Evolutionary conservation across 164 flowering plant species (phyloP).

Genomic region (Chimonanthus salicifolius): DNA sequence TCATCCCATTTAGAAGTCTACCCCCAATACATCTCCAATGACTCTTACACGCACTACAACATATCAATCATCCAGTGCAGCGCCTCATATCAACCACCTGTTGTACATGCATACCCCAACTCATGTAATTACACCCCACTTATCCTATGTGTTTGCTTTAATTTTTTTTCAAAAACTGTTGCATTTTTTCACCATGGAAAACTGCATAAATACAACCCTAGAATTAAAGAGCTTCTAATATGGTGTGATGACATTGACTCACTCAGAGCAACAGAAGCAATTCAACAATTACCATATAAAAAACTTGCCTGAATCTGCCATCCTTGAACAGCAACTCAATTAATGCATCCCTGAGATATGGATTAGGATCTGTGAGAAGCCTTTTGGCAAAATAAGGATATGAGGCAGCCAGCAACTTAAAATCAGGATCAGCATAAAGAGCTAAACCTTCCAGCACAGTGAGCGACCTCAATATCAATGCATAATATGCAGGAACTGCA

Average conservation of each 20-base stretch:
- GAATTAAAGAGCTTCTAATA: too few relatives aligned
- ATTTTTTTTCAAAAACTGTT: too few relatives aligned
- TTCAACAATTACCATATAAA: neutral
- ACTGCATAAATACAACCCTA: too few relatives aligned
- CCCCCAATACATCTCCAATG: too few relatives aligned
- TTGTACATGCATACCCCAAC: too few relatives aligned
- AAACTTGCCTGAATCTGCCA: slow-evolving; percentile 79
- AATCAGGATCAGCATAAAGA: slow-evolving; percentile 93
- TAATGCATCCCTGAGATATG: slow-evolving; percentile 97
- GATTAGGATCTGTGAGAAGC: slow-evolving; percentile 96
- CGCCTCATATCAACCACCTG: too few relatives aligned
- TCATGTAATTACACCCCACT: too few relatives aligned
- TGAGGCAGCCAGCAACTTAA: slow-evolving; percentile 96
- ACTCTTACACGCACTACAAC: too few relatives aligned
- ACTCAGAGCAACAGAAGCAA: neutral
- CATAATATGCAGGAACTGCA: slow-evolving; percentile 97
- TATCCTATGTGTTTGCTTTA: too few relatives aligned
- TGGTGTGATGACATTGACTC: neutral
- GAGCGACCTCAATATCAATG: slow-evolving; percentile 92
- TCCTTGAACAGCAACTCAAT: slow-evolving; percentile 95
- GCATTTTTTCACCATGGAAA: too few relatives aligned
- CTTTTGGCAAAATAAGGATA: slow-evolving; percentile 99
- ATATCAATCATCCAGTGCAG: too few relatives aligned
- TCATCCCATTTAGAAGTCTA: too few relatives aligned
- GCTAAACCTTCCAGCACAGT: slow-evolving; percentile 98